Evolutionary conservation across 345 rosid genomes (phyloP), one percentile per base, ranked within the genome.

Genomic region (Trapa bicornis): DNA sequence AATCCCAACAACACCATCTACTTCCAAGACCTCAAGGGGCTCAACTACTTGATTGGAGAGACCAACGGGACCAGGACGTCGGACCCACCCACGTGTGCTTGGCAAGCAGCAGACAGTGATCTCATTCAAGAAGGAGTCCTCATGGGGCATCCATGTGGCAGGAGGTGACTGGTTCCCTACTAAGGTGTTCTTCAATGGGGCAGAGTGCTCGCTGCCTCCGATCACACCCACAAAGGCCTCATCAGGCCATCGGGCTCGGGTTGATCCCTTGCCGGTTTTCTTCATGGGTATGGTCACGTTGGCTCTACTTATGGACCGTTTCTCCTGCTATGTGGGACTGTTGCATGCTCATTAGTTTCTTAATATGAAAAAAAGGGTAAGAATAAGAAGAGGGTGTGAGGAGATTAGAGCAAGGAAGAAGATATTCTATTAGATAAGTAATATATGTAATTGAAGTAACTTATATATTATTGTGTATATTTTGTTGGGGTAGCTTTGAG

Each of bases 71-170:
- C 82, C 0, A 60, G 71, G 61, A 75, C 80, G 6, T 3, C 39
- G 22, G 87, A 82, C 62, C 93, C 96, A 82, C 62, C 93, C 96
- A 0, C 68, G 75, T 68, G 80, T 89, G 38, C 92, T 97, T 0
- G 99, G 97, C 14, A 95, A 95, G 77, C 96, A 89, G 72, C 99
- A 95, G 57, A 85, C 99, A 16, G 92, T 89, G 22, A 73, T 95
- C 47, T 86, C 99, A 3, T 95, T 95, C 69, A 70, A 66, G 0
- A 95, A 95, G 80, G 84, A 84, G 33, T 43, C 65, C 3, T 80
- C 80, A 7, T 75, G 79, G 0, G 72, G 77, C 5, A 79, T 91
- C 17, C 76, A 86, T 56, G 70, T 95, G n/a, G 64, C 35, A 0
- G 47, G 39, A 5, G 97, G 99, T 0, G 88, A 91, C 39, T 96